These are phyloP conservation scores for Zygoascus biomembranicola DNA, from an alignment of 805 yeast species.

Conservation along the genomic window DNA sequence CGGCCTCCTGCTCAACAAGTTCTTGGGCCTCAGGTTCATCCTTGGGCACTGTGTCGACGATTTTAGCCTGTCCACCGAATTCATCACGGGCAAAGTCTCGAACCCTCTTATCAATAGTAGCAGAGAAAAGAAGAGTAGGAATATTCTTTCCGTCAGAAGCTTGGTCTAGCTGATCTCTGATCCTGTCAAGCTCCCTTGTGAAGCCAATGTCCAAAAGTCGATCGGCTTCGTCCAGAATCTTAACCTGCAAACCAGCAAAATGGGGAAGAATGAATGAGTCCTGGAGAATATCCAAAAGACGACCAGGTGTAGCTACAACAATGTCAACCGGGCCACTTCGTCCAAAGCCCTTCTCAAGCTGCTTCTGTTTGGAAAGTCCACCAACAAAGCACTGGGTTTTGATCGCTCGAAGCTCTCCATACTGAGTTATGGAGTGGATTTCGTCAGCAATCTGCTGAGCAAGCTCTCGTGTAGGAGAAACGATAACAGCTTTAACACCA, in stretches of 20 bases:
- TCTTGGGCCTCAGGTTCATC: slow-evolving; percentile 74
- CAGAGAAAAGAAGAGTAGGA: slow-evolving; percentile 75
- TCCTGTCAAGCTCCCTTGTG: slow-evolving; percentile 51
- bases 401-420: slow-evolving; percentile 27
- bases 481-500: slow-evolving; percentile 52
- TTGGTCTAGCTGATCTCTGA: slow-evolving; percentile 42
- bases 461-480: slow-evolving; percentile 87
- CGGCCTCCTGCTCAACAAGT: slow-evolving; percentile 60
- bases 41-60: slow-evolving; percentile 64
- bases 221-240: slow-evolving; percentile 91
- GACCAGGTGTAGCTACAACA: slow-evolving; percentile 85
- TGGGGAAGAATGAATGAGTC: slow-evolving; percentile 36
- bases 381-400: slow-evolving; percentile 56
- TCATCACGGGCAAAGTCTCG: slow-evolving; percentile 51
- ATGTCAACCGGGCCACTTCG: slow-evolving; percentile 35
- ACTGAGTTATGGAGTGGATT: slow-evolving; percentile 38
- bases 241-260: slow-evolving; percentile 48
- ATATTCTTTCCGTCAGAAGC: slow-evolving; percentile 25
- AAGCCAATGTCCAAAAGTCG: slow-evolving; percentile 73
- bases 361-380: slow-evolving; percentile 42
- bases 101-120: slow-evolving; percentile 71
- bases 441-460: slow-evolving; percentile 76
- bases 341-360: slow-evolving; percentile 28
- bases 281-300: slow-evolving; percentile 55
- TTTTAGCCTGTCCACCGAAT: slow-evolving; percentile 27